A percentile compares a stretch with the other conserved stretches of the same genome.
phyloP scores from a whole-genome alignment of 768 basidiomycete species.

The Lactarius pseudohatsudake region DNA sequence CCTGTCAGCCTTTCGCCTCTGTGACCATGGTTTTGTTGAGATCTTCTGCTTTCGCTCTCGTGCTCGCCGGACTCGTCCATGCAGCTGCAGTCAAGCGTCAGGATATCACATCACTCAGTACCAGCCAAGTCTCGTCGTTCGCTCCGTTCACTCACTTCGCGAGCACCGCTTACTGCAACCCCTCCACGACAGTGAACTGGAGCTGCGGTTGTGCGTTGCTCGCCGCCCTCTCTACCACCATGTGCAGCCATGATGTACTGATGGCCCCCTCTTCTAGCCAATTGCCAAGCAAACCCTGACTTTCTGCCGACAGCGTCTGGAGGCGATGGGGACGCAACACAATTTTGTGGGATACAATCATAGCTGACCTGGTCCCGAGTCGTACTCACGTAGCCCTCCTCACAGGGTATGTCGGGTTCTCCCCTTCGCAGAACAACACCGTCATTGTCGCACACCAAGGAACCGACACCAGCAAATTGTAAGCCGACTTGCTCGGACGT shows the following conservation, averaged over 20 bases:
- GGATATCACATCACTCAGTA: constrained; percentile 30
- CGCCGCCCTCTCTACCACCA: no score
- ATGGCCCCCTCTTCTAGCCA: constrained; percentile 32
- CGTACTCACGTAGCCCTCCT: background rate
- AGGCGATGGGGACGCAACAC: constrained; percentile 43
- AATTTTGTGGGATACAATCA: constrained; percentile 41
- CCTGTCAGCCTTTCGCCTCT: no score
- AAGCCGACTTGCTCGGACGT: constrained; percentile 7
- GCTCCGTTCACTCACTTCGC: constrained; percentile 37
- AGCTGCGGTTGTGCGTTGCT: constrained; percentile 34
- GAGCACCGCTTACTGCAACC: constrained; percentile 36
- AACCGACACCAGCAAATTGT: constrained; percentile 38
- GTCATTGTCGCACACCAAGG: constrained; percentile 43
- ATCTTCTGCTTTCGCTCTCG: background rate
- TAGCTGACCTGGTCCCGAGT: background rate
- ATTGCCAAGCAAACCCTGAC: constrained; percentile 48
- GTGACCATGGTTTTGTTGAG: background rate
- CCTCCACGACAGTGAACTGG: constrained; percentile 34
- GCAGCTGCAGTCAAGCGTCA: constrained; percentile 17
- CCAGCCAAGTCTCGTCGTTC: constrained; percentile 34
- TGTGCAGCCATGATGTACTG: background rate
- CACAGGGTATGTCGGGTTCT: constrained; percentile 55
- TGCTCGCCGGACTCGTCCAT: background rate
- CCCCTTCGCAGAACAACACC: constrained; percentile 37
- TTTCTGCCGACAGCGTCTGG: constrained; percentile 51